Evolutionary conservation across 345 rosid genomes (phyloP), one percentile per base, ranked within the genome.

Genomic region (Eucalyptus erythrocorys): DNA sequence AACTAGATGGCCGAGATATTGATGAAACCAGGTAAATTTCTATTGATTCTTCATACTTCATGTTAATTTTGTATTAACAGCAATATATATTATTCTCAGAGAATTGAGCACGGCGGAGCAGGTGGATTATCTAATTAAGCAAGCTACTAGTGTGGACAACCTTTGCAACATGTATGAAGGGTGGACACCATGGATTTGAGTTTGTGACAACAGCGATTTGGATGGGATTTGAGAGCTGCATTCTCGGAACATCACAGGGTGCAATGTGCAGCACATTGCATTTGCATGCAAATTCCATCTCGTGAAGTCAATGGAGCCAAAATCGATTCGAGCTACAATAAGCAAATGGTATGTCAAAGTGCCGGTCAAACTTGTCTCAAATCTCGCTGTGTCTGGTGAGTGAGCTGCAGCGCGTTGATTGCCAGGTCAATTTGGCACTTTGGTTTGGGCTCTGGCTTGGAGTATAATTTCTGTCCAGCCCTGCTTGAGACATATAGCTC

Each of bases 121-220:
- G 91, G 99, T 97, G 88, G 98, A 95, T 89, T 94, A 94, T 93
- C 94, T 97, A 89, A 93, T 96, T 86, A 96, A 95, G 93, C 97
- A 97, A 91, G 97, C 99, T 21, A 94, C 93, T 55, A 96, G 97
- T 68, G 76, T 95, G 88, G 99, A 95, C 91, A 96, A 95, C 89
- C 98, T 97, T 89, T 96, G 99, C 97, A 97, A 96, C 94, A 97
- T 97, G 99, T 95, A 97, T 82, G 99, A 97, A 93, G 99, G 98
- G 88, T 97, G 99, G 99, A 97, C 98, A 30, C 98, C 99, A n/a
- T 95, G 99, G 99, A 97, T 96, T 93, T 97, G 91, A 94, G 91
- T 61, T 76, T 42, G 50, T 48, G 71, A 87, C 85, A 82, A 85
- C 82, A 26, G 82, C 47, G 21, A 49, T 87, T 59, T 26, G 26